Evolutionary conservation across 352 stramenopile genomes (phyloP).

Genomic region (Phytophthora chlamydospora): DNA sequence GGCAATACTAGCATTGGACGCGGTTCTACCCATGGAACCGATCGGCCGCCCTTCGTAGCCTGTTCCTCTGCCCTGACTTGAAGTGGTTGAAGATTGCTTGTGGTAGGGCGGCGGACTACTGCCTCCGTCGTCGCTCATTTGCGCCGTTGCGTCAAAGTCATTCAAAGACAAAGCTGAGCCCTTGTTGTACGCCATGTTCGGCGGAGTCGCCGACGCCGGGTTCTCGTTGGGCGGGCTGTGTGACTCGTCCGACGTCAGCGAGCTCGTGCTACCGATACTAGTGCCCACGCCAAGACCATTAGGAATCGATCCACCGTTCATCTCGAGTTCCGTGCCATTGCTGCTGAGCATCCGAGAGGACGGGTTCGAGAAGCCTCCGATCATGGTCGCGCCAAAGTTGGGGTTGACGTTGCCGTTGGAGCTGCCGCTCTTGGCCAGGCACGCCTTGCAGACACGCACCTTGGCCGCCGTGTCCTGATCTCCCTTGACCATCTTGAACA

Average conservation of each 20-base stretch:
- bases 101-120: constrained; percentile 34
- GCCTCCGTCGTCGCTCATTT: constrained; percentile 36
- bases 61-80: constrained; percentile 38
- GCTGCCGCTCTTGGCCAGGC: constrained; percentile 66
- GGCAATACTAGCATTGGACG: constrained; percentile 40
- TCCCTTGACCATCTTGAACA: constrained; percentile 77
- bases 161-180: constrained; percentile 48
- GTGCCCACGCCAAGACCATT: constrained; percentile 24
- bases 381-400: constrained; percentile 33
- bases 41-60: constrained; percentile 37
- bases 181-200: constrained; percentile 35
- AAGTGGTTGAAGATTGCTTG: constrained; percentile 25
- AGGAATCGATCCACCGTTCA: constrained; percentile 19
- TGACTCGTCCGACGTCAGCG: constrained; percentile 56
- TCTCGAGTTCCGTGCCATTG: constrained; percentile 39
- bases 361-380: constrained; percentile 25
- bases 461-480: constrained; percentile 56
- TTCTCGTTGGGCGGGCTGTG: constrained; percentile 47
- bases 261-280: constrained; percentile 55
- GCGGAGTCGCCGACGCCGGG: constrained; percentile 29
- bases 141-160: constrained; percentile 50
- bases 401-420: constrained; percentile 17
- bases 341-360: constrained; percentile 29
- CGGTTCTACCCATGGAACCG: constrained; percentile 39
- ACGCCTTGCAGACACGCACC: constrained; percentile 83